phyloP scores from a whole-genome alignment of 1,284 basidiomycete species.

The Apiotrichum mycotoxinovorans region DNA sequence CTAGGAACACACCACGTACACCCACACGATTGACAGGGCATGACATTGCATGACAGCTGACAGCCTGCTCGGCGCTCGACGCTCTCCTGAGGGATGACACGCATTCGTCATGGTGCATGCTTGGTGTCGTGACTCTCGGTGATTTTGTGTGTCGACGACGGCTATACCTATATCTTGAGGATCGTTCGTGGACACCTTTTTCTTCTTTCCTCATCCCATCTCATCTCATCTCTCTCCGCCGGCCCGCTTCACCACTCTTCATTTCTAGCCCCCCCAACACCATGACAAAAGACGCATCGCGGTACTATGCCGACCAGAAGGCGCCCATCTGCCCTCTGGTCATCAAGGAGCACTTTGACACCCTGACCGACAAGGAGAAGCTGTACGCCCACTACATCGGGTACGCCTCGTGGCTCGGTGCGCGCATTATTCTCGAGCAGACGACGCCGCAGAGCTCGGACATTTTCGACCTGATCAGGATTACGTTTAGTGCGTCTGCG shows the following conservation, averaged over 20 bases:
- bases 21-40: too few relatives aligned
- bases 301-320: slow-evolving; percentile 21
- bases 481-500: slow-evolving; percentile 3
- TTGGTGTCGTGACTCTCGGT: too few relatives aligned
- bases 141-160: too few relatives aligned
- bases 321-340: slow-evolving; percentile 22
- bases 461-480: slow-evolving; percentile 17
- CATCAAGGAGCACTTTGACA: slow-evolving; percentile 20
- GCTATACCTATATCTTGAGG: too few relatives aligned
- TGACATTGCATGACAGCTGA: too few relatives aligned
- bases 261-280: background rate
- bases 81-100: too few relatives aligned
- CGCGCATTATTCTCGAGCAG: slow-evolving; percentile 19
- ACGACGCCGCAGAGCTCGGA: slow-evolving; percentile 16
- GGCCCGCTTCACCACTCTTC: background rate
- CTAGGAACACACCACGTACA: too few relatives aligned
- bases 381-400: slow-evolving; percentile 20
- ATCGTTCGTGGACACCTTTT: too few relatives aligned
- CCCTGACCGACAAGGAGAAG: slow-evolving; percentile 14
- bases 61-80: too few relatives aligned
- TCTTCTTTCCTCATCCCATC: too few relatives aligned
- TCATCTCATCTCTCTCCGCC: background rate
- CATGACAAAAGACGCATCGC: slow-evolving; percentile 1
- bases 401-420: slow-evolving; percentile 18
- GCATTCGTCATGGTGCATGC: too few relatives aligned